These are phyloP conservation scores for Diaporthe citri DNA, from an alignment of 2,329 filamentous ascomycete species.

Conservation along the genomic window DNA sequence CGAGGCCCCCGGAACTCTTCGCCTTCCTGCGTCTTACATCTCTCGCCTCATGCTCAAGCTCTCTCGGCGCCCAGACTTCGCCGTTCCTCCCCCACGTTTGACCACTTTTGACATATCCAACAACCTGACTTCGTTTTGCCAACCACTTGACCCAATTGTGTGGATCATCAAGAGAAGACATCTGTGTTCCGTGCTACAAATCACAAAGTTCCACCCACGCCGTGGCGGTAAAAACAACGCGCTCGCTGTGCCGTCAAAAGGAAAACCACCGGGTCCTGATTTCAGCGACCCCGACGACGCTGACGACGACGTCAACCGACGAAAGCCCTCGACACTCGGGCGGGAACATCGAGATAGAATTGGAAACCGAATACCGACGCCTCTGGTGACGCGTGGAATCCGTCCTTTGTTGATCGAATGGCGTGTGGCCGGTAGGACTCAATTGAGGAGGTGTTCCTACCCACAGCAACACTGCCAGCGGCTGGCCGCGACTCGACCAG, in stretches of 20 bases:
- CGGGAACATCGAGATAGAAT: neutral
- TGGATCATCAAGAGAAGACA: slow-evolving; percentile 9
- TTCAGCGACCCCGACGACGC: slow-evolving; percentile 1
- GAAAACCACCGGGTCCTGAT: neutral
- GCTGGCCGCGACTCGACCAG: slow-evolving; percentile 45
- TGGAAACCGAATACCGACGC: neutral
- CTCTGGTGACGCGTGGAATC: neutral
- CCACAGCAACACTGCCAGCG: slow-evolving; percentile 38
- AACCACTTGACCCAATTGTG: slow-evolving; percentile 22
- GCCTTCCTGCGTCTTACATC: slow-evolving; percentile 36
- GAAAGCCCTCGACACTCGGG: neutral
- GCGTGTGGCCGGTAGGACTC: slow-evolving; percentile 34
- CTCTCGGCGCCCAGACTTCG: slow-evolving; percentile 57
- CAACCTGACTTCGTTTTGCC: slow-evolving; percentile 6
- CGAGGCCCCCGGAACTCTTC: slow-evolving; percentile 4
- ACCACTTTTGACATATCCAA: slow-evolving; percentile 38
- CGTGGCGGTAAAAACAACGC: neutral
- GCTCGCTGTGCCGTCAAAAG: neutral
- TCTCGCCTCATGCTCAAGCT: slow-evolving; percentile 46
- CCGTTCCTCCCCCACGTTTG: slow-evolving; percentile 45
- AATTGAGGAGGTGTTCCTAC: slow-evolving; percentile 33
- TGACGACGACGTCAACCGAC: slow-evolving; percentile 9
- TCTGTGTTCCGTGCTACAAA: neutral
- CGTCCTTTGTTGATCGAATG: slow-evolving; percentile 32
- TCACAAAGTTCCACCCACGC: neutral